Conservation (phyloP, 495 filamentous ascomycete species). For the Aspergillus baeticus region DNA sequence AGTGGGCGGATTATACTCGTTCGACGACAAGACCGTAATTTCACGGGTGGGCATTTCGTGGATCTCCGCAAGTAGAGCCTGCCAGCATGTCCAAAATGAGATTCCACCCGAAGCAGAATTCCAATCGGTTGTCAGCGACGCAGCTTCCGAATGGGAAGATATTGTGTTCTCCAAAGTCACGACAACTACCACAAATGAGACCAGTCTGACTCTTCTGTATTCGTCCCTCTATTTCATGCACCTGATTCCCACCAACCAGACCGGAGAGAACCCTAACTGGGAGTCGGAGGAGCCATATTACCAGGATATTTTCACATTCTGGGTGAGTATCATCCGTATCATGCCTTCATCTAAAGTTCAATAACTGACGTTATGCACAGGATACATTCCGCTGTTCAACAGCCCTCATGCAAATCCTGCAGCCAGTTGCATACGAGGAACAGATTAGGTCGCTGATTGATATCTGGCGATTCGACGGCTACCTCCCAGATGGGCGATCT, state of each 20-base stretch:
- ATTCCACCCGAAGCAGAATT: conserved; percentile 53
- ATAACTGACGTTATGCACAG: conserved; percentile 24
- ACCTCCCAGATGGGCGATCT: conserved; percentile 62
- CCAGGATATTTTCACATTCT: conserved; percentile 46
- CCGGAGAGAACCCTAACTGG: conserved; percentile 71
- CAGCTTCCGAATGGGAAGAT: conserved; percentile 56
- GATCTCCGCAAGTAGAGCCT: conserved; percentile 64
- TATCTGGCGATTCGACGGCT: conserved; percentile 67
- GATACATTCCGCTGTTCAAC: conserved; percentile 64
- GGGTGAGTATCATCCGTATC: conserved; percentile 40
- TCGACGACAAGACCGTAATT: conserved; percentile 39
- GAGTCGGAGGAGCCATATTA: conserved; percentile 61
- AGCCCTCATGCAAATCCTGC: conserved; percentile 63
- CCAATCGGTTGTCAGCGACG: conserved; percentile 43
- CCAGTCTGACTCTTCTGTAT: conserved; percentile 61
- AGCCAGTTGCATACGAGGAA: conserved; percentile 62
- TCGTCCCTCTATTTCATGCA: conserved; percentile 68
- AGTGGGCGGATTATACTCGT: conserved; percentile 37
- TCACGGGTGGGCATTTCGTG: conserved; percentile 72
- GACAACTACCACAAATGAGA: conserved; percentile 53
- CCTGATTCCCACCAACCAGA: conserved; percentile 68
- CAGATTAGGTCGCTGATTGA: conserved; percentile 69
- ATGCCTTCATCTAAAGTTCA: background rate
- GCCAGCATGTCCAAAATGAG: conserved; percentile 55
- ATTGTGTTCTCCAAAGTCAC: conserved; percentile 63